Percentiles rank a stretch among this genome's conserved stretches.
Evolutionary conservation across 768 basidiomycete species (phyloP).

Genomic region (Lactarius hatsudake): DNA sequence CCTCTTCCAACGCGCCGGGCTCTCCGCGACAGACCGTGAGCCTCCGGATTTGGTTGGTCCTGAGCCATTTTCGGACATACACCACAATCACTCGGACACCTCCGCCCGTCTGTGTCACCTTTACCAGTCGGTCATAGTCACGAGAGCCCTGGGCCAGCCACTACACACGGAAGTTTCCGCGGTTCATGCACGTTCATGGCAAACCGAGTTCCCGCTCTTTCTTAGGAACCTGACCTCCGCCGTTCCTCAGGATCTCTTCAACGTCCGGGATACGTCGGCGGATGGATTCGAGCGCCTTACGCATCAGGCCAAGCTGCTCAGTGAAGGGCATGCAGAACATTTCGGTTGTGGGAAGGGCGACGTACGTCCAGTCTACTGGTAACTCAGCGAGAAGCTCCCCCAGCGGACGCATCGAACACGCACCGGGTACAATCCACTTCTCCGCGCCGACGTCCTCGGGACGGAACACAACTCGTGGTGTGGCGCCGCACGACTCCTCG

Average conservation of each 20-base stretch:
- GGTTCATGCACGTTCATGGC: not conserved
- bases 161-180: not conserved
- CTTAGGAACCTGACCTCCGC: not conserved
- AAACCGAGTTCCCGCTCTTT: not conserved
- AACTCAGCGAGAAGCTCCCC: too few relatives aligned
- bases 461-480: slow-evolving; percentile 10
- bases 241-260: not conserved
- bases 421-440: slow-evolving; percentile 22
- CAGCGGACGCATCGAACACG: not conserved
- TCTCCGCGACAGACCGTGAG: not conserved
- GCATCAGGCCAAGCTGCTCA: slow-evolving; percentile 15
- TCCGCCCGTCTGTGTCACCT: not conserved
- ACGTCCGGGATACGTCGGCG: not conserved
- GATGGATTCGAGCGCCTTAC: slow-evolving; percentile 7
- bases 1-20: too few relatives aligned
- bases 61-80: not conserved
- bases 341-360: slow-evolving; percentile 13
- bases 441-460: slow-evolving; percentile 18
- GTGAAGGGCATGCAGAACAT: not conserved
- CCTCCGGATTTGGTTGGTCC: not conserved
- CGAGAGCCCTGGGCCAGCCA: not conserved
- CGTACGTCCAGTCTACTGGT: slow-evolving; percentile 22
- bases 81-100: not conserved
- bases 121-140: not conserved
- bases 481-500: not conserved